Conservation (phyloP, 2,329 filamentous ascomycete species). For the Capronia americana region DNA sequence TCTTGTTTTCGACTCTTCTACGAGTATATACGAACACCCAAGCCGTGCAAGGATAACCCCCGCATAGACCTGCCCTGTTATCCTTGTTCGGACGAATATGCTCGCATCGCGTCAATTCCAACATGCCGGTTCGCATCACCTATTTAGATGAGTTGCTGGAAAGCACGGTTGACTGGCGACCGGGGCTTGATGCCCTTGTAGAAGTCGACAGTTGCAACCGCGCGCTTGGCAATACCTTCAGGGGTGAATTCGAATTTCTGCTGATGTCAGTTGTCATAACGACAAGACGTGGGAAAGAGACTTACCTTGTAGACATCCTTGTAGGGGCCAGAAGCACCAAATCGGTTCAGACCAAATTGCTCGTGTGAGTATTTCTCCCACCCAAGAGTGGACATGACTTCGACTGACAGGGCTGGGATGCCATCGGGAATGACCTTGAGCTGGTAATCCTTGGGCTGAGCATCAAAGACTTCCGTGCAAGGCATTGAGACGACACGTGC, state of each 20-base stretch:
- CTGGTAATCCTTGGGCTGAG: conserved; percentile 92
- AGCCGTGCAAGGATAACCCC: background rate
- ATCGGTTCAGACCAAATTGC: conserved; percentile 99
- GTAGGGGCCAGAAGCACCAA: conserved; percentile 96
- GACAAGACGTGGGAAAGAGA: conserved; percentile 28
- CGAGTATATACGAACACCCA: background rate
- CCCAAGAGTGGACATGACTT: conserved; percentile 96
- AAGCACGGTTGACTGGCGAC: conserved; percentile 95
- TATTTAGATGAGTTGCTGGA: conserved; percentile 88
- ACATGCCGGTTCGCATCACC: background rate
- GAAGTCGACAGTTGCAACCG: conserved; percentile 89
- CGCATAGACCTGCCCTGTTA: background rate
- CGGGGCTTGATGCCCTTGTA: conserved; percentile 96
- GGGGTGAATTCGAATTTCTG: conserved; percentile 99
- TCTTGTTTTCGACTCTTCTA: background rate
- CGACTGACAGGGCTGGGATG: conserved; percentile 89
- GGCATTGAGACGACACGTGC: conserved; percentile 94
- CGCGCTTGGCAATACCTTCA: conserved; percentile 95
- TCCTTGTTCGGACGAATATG: background rate
- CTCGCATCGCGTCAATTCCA: background rate
- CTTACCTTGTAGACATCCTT: conserved; percentile 93
- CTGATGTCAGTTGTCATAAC: conserved; percentile 46
- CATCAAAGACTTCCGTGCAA: conserved; percentile 96
- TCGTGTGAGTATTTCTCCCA: conserved; percentile 99
- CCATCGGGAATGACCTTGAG: conserved; percentile 91